Base-by-base conservation (phyloP, 192 early-diverging fungal species). In the Coemansia sp. region DNA sequence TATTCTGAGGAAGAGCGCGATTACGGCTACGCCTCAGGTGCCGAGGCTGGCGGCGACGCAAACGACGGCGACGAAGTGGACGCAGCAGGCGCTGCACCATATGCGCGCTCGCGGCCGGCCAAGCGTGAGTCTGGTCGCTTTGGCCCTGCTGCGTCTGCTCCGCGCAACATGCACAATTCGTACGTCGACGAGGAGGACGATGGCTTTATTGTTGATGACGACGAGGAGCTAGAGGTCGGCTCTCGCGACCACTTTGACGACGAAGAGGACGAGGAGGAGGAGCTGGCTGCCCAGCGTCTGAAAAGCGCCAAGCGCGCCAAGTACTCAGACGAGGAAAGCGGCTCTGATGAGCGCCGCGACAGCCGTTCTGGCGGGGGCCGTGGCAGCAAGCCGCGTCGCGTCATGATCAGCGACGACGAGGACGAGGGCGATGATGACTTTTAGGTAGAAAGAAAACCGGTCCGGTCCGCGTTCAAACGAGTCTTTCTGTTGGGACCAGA, bases 171-270 rank as follows among this genome's bases (percentile, higher is more conserved):
- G 25, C 68, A 49, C 50, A 57, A 42, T 29, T 30, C 58, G 4
- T 80, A 80, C 20, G 42, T 67, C 0, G 77, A 79, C 9, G 77
- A 79, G 5, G 77, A 79, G 6, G 67, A 67, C 20, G 77, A 79
- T 27, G 77, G 60, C 35, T 79, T 79, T 64, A 63, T 79, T 34
- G 74, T 76, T 14, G 74, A 76, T 53, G 77, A 79, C 29, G 77
- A 79, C 20, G 77, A 58, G 11, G 71, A 79, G 68, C 71, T 70
- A 14, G 77, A 79, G 23, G 64, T 79, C 36, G 77, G 71, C 10
- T 58, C 77, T n/a, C 71, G 54, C 67, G 77, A 79, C 54, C 71
- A 74, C 32, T 74, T 74, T 28, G 77, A 77, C 28, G 65, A 72
- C 3, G 77, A 79, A 51, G 74, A 76, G 59, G 77, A 58, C 13